phyloP scores from a whole-genome alignment of 2,329 filamentous ascomycete genomes.

The Botrytis sinoallii region DNA sequence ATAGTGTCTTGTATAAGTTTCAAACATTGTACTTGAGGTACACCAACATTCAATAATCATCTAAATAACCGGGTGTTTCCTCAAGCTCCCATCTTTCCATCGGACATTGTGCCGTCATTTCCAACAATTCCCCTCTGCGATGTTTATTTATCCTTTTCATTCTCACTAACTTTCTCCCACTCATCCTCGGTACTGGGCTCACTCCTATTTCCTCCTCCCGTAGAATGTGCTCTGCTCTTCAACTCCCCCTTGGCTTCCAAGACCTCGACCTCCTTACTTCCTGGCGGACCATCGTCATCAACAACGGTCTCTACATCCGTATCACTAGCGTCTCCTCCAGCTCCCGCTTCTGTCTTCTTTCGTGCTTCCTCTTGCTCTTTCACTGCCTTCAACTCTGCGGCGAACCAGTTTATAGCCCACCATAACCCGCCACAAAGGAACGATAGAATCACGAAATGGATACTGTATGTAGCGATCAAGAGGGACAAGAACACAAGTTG shows the following conservation, averaged over 20 bases:
- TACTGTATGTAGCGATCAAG: slow-evolving; percentile 76
- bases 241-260: slow-evolving; percentile 32
- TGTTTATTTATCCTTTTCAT: slow-evolving; percentile 54
- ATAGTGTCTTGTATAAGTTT: slow-evolving; percentile 10
- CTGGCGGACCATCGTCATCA: slow-evolving; percentile 35
- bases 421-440: slow-evolving; percentile 77
- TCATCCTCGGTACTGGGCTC: slow-evolving; percentile 86
- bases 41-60: slow-evolving; percentile 19
- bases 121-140: not conserved
- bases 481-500: slow-evolving; percentile 75
- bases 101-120: not conserved
- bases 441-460: slow-evolving; percentile 85
- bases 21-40: slow-evolving; percentile 13
- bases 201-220: slow-evolving; percentile 47
- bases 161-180: slow-evolving; percentile 91
- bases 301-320: slow-evolving; percentile 53
- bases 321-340: slow-evolving; percentile 39
- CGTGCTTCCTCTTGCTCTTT: slow-evolving; percentile 39
- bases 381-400: slow-evolving; percentile 55
- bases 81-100: slow-evolving; percentile 1
- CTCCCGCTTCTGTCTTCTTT: slow-evolving; percentile 32
- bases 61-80: slow-evolving; percentile 13
- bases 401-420: slow-evolving; percentile 98
- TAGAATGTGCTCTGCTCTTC: slow-evolving; percentile 31
- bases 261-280: slow-evolving; percentile 36